Conservation (phyloP, 2,329 filamentous ascomycete species). For the Penicillium sp. region DNA sequence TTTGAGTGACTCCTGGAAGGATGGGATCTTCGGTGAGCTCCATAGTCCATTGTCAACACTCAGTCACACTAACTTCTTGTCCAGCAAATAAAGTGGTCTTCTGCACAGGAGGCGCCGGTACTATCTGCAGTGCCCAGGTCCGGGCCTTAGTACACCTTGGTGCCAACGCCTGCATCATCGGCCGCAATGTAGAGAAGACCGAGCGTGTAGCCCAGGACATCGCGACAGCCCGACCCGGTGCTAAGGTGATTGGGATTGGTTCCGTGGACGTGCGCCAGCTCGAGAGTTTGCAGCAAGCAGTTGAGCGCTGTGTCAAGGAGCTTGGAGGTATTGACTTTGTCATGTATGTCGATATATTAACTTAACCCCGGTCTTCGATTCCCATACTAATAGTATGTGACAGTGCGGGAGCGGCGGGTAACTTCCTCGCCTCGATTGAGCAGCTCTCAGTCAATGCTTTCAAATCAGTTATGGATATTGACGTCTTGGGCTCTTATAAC, state of each 20-base stretch:
- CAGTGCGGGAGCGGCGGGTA: slow-evolving; percentile 90
- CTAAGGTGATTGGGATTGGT: slow-evolving; percentile 84
- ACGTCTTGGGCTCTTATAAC: slow-evolving; percentile 90
- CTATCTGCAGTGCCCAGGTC: slow-evolving; percentile 92
- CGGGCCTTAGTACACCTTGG: slow-evolving; percentile 87
- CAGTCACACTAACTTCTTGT: slow-evolving; percentile 13
- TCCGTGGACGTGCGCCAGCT: slow-evolving; percentile 71
- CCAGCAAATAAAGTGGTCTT: slow-evolving; percentile 85
- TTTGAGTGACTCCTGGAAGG: slow-evolving; percentile 78
- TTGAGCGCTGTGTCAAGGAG: slow-evolving; percentile 75
- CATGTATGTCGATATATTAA: slow-evolving; percentile 60
- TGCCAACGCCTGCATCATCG: slow-evolving; percentile 90
- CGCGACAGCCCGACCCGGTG: slow-evolving; percentile 71
- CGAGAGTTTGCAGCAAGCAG: slow-evolving; percentile 68
- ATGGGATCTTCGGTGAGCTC: slow-evolving; percentile 76
- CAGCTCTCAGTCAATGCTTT: slow-evolving; percentile 85
- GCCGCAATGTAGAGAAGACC: slow-evolving; percentile 85
- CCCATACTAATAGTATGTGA: slow-evolving; percentile 15
- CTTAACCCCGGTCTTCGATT: not conserved
- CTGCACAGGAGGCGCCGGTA: slow-evolving; percentile 90
- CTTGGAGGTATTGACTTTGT: slow-evolving; percentile 88
- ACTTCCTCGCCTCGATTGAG: slow-evolving; percentile 85
- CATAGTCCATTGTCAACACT: not conserved
- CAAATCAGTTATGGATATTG: slow-evolving; percentile 94
- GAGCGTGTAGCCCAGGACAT: slow-evolving; percentile 78